Percentiles rank a stretch among this genome's conserved stretches.
Conservation (phyloP, 768 basidiomycete species). For the Rossbeevera mucosa region DNA sequence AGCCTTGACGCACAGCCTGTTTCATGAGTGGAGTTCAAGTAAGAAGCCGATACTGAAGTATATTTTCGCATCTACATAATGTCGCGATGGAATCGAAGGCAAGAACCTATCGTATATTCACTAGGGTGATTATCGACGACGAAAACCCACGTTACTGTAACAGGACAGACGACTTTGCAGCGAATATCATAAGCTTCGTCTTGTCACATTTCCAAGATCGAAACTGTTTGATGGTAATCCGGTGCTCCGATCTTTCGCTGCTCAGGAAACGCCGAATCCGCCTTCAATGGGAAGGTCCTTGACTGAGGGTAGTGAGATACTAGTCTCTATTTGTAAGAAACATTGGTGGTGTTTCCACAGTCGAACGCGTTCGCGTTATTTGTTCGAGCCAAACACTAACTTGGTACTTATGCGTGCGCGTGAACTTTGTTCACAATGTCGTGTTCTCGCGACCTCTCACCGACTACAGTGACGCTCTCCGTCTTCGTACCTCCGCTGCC, state of each 20-base stretch:
- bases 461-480: slow-evolving; percentile 17
- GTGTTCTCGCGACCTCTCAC: slow-evolving; percentile 4
- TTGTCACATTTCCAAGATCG: slow-evolving; percentile 15
- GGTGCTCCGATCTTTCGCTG: slow-evolving; percentile 19
- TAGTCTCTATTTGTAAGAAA: no score
- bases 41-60: slow-evolving; percentile 50
- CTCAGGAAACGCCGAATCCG: slow-evolving; percentile 18
- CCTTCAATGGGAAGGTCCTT: no score
- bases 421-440: neutral
- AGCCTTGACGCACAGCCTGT: slow-evolving; percentile 11
- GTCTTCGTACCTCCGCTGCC: slow-evolving; percentile 40
- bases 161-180: no score
- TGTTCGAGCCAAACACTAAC: slow-evolving; percentile 21
- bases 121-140: neutral
- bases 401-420: neutral
- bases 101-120: slow-evolving; percentile 27
- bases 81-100: slow-evolving; percentile 50
- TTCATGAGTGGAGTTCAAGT: slow-evolving; percentile 7
- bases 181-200: slow-evolving; percentile 35
- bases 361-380: slow-evolving; percentile 15
- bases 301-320: no score
- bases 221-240: slow-evolving; percentile 37
- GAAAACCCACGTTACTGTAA: no score
- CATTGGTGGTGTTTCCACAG: no score
- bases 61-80: slow-evolving; percentile 68